phyloP scores from a whole-genome alignment of 2,329 filamentous ascomycete species.

The Lachnellula hyalina region DNA sequence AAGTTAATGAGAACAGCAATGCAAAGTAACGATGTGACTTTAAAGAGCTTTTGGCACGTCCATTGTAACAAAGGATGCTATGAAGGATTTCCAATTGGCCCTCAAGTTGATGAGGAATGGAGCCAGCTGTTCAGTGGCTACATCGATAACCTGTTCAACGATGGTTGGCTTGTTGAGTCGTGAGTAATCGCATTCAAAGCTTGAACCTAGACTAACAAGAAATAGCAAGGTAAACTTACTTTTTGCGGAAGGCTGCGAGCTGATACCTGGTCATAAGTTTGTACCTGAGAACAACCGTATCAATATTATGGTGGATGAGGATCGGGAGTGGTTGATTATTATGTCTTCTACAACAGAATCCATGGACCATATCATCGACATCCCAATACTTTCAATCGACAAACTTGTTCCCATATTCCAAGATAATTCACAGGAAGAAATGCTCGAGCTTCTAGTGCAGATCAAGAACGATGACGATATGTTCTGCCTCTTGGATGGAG shows the following conservation, averaged over 20 bases:
- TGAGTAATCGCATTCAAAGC: neutral
- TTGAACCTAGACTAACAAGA: neutral
- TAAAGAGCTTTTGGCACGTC: constrained; percentile 21
- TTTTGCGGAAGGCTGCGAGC: neutral
- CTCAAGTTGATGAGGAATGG: constrained; percentile 19
- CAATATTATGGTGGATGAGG: neutral
- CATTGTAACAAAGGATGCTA: constrained; percentile 9
- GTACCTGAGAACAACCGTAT: neutral
- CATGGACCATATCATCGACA: neutral
- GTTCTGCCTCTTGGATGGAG: neutral
- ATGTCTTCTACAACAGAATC: neutral
- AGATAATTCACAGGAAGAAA: neutral
- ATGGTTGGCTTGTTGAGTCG: neutral
- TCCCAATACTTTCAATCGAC: neutral
- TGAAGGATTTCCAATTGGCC: constrained; percentile 18
- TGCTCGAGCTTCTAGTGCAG: neutral
- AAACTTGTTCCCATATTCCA: neutral
- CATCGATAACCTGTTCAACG: constrained; percentile 14
- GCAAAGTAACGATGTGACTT: constrained; percentile 3
- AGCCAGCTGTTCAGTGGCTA: constrained; percentile 18
- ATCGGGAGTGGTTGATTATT: neutral
- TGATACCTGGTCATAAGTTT: neutral
- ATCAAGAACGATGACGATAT: neutral
- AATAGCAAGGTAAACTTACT: neutral
- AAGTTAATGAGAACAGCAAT: constrained; percentile 18